phyloP scores from a whole-genome alignment of 2,329 filamentous ascomycete species.

The Claviceps africana region DNA sequence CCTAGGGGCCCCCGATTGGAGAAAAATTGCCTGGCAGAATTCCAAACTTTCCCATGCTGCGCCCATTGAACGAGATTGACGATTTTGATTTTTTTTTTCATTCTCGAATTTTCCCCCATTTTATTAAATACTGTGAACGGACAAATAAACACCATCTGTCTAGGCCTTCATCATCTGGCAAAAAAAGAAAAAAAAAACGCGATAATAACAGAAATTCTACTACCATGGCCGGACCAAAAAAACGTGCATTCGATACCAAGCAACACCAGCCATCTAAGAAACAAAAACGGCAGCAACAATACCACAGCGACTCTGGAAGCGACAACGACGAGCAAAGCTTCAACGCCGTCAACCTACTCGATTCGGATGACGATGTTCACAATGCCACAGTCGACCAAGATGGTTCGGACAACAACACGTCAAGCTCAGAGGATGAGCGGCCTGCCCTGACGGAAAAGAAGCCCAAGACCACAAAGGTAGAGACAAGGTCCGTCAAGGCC shows the following conservation, averaged over 20 bases:
- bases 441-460: slow-evolving; percentile 6
- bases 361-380: slow-evolving; percentile 44
- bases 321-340: slow-evolving; percentile 27
- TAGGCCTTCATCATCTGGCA: background rate
- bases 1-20: background rate
- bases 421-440: slow-evolving; percentile 24
- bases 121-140: background rate
- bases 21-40: slow-evolving; percentile 11
- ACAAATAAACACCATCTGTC: background rate
- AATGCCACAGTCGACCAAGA: slow-evolving; percentile 32
- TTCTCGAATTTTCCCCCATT: background rate
- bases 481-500: slow-evolving; percentile 11
- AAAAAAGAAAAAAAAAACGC: slow-evolving; percentile 2
- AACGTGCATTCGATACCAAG: slow-evolving; percentile 17
- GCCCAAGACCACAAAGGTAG: slow-evolving; percentile 10
- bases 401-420: slow-evolving; percentile 8
- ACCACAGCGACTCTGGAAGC: slow-evolving; percentile 37
- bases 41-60: slow-evolving; percentile 2
- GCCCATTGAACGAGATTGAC: background rate
- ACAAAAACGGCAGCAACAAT: slow-evolving; percentile 32
- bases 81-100: background rate
- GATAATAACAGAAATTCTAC: background rate
- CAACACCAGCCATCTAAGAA: slow-evolving; percentile 34
- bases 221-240: slow-evolving; percentile 23
- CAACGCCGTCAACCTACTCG: slow-evolving; percentile 37